These are phyloP conservation scores for Smallanthus sonchifolius DNA, from an alignment of 129 eudicot species.

Conservation along the genomic window DNA sequence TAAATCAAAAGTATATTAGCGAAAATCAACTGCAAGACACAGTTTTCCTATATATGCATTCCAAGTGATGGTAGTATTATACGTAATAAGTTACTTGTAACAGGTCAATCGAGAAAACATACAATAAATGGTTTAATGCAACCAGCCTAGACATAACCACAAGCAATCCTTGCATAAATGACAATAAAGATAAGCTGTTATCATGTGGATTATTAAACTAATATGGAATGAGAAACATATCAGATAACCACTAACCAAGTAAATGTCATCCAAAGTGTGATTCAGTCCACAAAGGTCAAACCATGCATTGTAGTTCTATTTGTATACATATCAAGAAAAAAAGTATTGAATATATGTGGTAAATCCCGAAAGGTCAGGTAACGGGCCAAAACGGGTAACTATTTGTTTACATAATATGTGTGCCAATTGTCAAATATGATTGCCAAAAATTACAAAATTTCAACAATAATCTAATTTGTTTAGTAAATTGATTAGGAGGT, in stretches of 20 bases:
- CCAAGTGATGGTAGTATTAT: not conserved
- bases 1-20: constrained; percentile 7
- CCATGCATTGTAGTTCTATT: not conserved
- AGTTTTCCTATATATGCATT: constrained; percentile 1
- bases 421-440: not conserved
- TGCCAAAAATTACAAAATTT: not conserved
- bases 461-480: not conserved
- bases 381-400: not conserved
- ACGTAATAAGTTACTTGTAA: not conserved
- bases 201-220: not conserved
- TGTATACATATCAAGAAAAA: not conserved
- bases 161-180: not conserved
- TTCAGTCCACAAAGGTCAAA: not conserved
- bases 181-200: not conserved
- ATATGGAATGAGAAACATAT: constrained; percentile 2
- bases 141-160: not conserved
- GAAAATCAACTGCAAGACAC: not conserved
- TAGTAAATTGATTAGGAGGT: not conserved
- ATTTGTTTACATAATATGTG: not conserved
- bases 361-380: not conserved
- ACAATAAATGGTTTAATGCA: not conserved
- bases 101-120: not conserved
- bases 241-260: not conserved
- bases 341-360: not conserved
- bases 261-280: not conserved